phyloP scores from a whole-genome alignment of 2,329 filamentous ascomycete genomes.

The Gyromitra esculenta region DNA sequence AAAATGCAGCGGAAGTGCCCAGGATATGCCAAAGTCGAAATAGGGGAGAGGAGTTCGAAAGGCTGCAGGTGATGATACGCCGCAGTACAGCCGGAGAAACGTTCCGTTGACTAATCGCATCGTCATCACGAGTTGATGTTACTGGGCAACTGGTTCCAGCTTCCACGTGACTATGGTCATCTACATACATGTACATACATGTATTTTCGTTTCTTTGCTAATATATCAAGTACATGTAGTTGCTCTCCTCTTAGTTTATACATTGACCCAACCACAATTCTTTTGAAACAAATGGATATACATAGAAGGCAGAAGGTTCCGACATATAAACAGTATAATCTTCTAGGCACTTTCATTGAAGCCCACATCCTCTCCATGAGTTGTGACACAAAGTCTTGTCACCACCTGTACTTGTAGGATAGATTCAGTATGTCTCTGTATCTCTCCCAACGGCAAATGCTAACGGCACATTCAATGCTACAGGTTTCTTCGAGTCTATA shows the following conservation, averaged over 20 bases:
- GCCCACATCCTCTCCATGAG: not conserved
- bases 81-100: too few species aligned
- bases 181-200: too few species aligned
- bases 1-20: too few species aligned
- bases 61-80: too few species aligned
- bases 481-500: not conserved
- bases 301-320: not conserved
- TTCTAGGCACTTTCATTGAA: not conserved
- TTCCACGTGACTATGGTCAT: too few species aligned
- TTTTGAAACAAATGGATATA: not conserved
- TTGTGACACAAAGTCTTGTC: slow-evolving; percentile 2
- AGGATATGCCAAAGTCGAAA: too few species aligned
- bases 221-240: too few species aligned
- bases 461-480: not conserved
- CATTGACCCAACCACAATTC: not conserved
- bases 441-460: not conserved
- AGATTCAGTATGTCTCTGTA: not conserved
- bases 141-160: too few species aligned
- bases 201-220: too few species aligned
- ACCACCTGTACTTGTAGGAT: not conserved
- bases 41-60: too few species aligned
- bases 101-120: too few species aligned
- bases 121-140: too few species aligned
- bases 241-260: not conserved
- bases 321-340: not conserved